phyloP scores from a whole-genome alignment of 2,329 filamentous ascomycete species.

The Ambrosiella beaveri region DNA sequence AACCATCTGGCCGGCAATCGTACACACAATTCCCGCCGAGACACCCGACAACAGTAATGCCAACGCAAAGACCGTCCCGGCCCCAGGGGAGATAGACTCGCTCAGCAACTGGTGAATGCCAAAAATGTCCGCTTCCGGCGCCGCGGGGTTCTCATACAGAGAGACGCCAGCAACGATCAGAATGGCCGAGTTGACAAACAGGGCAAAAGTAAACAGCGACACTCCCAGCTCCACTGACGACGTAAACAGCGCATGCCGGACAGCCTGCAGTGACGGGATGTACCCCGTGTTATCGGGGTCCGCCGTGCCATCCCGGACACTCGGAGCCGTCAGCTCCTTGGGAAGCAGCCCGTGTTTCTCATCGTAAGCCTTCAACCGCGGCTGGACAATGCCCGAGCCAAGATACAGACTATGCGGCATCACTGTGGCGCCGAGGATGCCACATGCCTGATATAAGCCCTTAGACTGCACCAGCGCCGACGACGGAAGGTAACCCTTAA shows the following conservation, averaged over 20 bases:
- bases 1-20: slow-evolving; percentile 79
- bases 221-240: slow-evolving; percentile 53
- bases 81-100: slow-evolving; percentile 50
- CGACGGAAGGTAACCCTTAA: slow-evolving; percentile 48
- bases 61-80: slow-evolving; percentile 69
- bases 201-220: slow-evolving; percentile 64
- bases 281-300: slow-evolving; percentile 40
- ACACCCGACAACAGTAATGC: slow-evolving; percentile 65
- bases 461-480: slow-evolving; percentile 37
- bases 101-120: slow-evolving; percentile 61
- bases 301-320: slow-evolving; percentile 14
- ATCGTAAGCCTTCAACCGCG: slow-evolving; percentile 48
- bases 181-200: slow-evolving; percentile 73
- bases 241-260: slow-evolving; percentile 55
- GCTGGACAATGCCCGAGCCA: slow-evolving; percentile 51
- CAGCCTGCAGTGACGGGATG: slow-evolving; percentile 53
- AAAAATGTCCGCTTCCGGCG: slow-evolving; percentile 60
- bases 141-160: slow-evolving; percentile 45
- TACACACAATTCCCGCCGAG: slow-evolving; percentile 73
- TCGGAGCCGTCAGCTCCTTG: slow-evolving; percentile 13
- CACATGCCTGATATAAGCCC: slow-evolving; percentile 53
- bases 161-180: slow-evolving; percentile 67
- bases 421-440: slow-evolving; percentile 60
- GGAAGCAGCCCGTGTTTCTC: slow-evolving; percentile 36
- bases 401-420: slow-evolving; percentile 55